These are phyloP conservation scores for Trebouxiophyceae sp. DNA, from an alignment of 163 green algal genomes.

Conservation along the genomic window DNA sequence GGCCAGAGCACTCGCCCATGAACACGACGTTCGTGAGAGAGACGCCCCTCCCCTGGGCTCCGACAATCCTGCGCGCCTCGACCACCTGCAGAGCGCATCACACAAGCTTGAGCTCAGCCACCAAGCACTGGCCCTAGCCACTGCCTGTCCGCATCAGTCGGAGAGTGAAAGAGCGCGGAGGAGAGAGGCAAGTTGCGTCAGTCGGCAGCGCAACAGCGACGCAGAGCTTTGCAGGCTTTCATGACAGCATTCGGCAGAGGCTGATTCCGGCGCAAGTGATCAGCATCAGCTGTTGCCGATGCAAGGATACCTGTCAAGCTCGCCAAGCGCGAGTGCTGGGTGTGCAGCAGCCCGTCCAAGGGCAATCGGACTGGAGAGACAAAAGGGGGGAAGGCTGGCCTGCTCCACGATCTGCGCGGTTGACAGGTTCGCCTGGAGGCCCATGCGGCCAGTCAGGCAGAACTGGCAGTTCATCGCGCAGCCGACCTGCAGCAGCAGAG, in stretches of 20 bases:
- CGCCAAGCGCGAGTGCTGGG: too few species aligned
- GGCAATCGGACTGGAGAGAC: not conserved
- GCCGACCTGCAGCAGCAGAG: slow-evolving; percentile 56
- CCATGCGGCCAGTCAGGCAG: slow-evolving; percentile 81
- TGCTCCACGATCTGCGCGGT: slow-evolving; percentile 90
- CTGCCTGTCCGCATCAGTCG: too few species aligned
- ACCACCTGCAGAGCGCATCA: slow-evolving; percentile 22
- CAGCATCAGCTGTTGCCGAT: too few species aligned
- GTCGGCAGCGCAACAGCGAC: not conserved
- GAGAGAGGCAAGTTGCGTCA: not conserved
- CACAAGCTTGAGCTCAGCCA: not conserved
- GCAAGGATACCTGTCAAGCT: too few species aligned
- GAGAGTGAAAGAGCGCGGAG: too few species aligned
- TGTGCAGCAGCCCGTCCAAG: too few species aligned
- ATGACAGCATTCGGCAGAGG: not conserved
- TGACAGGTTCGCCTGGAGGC: slow-evolving; percentile 58
- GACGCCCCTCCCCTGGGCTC: slow-evolving; percentile 7
- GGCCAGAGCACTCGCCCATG: too few species aligned
- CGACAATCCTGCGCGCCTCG: slow-evolving; percentile 33
- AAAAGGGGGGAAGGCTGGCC: slow-evolving; percentile 16
- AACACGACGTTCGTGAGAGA: slow-evolving; percentile 24
- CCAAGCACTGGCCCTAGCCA: too few species aligned
- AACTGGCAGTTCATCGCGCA: slow-evolving; percentile 95
- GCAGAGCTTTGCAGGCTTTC: not conserved
- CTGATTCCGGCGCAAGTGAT: not conserved